Conservation (phyloP, 345 rosid species). For the Mangifera indica region DNA sequence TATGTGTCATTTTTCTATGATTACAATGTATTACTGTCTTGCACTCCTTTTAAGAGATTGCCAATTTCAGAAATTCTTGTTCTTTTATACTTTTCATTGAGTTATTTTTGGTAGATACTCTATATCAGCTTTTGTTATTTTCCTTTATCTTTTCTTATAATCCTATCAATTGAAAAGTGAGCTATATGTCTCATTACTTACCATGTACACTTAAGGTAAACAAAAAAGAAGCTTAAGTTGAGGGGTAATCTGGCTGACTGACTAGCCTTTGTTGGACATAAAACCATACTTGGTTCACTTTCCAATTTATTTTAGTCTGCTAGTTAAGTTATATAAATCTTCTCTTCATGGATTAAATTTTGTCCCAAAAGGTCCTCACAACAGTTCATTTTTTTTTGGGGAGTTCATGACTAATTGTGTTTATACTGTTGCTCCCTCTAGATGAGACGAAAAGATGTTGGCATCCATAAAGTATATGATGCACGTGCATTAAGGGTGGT, state of each 20-base stretch:
- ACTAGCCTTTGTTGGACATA: background rate
- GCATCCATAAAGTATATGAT: slow-evolving; percentile 59
- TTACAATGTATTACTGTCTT: background rate
- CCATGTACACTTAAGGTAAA: background rate
- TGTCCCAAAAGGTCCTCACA: background rate
- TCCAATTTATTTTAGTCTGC: background rate
- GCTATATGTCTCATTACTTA: background rate
- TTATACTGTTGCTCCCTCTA: slow-evolving; percentile 24
- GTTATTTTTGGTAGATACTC: background rate
- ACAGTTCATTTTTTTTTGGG: background rate
- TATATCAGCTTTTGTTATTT: background rate
- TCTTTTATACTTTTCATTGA: background rate
- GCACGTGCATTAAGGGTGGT: slow-evolving; percentile 77
- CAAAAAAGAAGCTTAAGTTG: background rate
- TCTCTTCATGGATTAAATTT: background rate
- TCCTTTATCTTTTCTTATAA: background rate
- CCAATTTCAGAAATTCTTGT: background rate
- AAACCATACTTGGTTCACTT: background rate
- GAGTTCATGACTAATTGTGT: background rate
- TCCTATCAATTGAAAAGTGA: background rate
- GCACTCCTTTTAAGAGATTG: background rate
- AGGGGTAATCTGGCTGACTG: background rate
- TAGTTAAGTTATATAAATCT: background rate
- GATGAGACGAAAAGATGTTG: slow-evolving; percentile 76
- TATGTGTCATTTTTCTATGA: background rate